phyloP scores from a whole-genome alignment of 441 rosid genomes.

The Pelargonium australe region DNA sequence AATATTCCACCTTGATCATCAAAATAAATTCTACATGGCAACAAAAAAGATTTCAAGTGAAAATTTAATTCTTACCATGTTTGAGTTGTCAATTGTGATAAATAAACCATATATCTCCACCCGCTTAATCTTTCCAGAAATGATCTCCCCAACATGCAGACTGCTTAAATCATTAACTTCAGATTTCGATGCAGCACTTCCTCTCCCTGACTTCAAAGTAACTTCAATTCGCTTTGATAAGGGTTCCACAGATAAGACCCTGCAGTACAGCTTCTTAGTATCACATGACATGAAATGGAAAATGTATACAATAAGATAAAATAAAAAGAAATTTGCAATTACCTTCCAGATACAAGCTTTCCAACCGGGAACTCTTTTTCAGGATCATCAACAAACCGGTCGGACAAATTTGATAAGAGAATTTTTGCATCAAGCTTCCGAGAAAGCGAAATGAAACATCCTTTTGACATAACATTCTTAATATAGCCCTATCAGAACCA shows the following conservation, averaged over 20 bases:
- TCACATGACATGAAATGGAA: neutral
- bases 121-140: conserved; percentile 68
- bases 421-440: conserved; percentile 87
- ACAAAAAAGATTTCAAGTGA: conserved; percentile 5
- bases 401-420: conserved; percentile 66
- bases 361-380: conserved; percentile 83
- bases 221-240: conserved; percentile 80
- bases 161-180: conserved; percentile 43
- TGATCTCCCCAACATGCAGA: conserved; percentile 52
- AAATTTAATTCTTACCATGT: conserved; percentile 50
- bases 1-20: neutral
- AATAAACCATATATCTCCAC: conserved; percentile 82
- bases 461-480: conserved; percentile 73
- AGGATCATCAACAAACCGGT: conserved; percentile 60
- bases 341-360: conserved; percentile 85
- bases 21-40: conserved; percentile 5
- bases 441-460: conserved; percentile 81
- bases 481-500: conserved; percentile 72
- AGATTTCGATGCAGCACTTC: conserved; percentile 38
- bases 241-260: conserved; percentile 81
- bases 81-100: conserved; percentile 50
- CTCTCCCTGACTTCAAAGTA: conserved; percentile 54
- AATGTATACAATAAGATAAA: conserved; percentile 4
- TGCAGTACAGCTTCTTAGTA: conserved; percentile 35
- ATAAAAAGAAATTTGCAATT: conserved; percentile 20